Evolutionary conservation across 1,139 yeast species (phyloP), one percentile per base, ranked within the genome.

Genomic region (Pichiaceae sp.): DNA sequence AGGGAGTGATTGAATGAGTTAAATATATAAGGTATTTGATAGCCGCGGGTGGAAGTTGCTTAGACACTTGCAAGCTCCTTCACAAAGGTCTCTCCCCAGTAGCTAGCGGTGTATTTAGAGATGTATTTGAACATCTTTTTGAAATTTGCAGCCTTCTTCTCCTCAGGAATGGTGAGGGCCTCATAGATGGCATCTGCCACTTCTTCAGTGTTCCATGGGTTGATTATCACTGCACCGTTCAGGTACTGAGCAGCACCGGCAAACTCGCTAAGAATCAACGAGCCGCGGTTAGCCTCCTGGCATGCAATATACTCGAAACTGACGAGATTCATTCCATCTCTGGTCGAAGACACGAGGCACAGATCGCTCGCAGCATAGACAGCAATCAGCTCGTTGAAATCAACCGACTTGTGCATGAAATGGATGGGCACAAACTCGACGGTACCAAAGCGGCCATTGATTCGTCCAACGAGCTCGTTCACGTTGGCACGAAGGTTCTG

Each of bases 201-300:
- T 50, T 93, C 98, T 50, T 93, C 98, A 15, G 91, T 89, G 58
- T 89, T 91, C 99, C 99, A 91, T 3, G 99, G 99, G 54, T 91
- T 91, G 24, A 91, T 95, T 43, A 91, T 78, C 17, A 91, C 60
- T 1, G 96, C 87, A 19, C 99, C 98, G 54, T 91, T 91, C 45
- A 91, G 66, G 1, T 94, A 81, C 62, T 91, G 99, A 1, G 98
- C 97, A n/a, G 98, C 98, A 34, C 99, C 99, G 0, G 98, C 94
- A 63, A 91, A 91, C 60, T 91, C 99, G 33, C 94, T 80, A 43
- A 91, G 63, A 35, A 91, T 82, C 48, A 91, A 68, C 3, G 86
- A 77, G 7, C 99, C 99, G 46, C 86, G 81, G 42, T 78, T 78
- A 35, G 79, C 79, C 48, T 83, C 75, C 59, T 91, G 99, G 55